Conservation (phyloP, 1,139 yeast species). For the Hyphopichia pseudoburtonii region DNA sequence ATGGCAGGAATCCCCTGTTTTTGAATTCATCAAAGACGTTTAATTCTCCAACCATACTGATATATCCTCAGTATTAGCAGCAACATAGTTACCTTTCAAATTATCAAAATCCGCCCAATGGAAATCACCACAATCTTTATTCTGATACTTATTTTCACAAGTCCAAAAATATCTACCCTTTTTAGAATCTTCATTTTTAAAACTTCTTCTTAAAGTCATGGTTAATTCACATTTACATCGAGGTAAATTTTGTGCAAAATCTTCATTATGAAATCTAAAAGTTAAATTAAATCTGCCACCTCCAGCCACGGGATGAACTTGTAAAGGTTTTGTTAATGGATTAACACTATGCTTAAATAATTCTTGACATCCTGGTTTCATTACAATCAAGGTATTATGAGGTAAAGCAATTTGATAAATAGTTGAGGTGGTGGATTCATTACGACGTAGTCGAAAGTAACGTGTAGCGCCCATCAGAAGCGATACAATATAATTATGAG, state of each 20-base stretch:
- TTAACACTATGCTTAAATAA: constrained; percentile 56
- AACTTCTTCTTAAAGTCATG: constrained; percentile 51
- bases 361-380: constrained; percentile 81
- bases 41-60: no score
- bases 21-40: constrained; percentile 25
- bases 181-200: constrained; percentile 35
- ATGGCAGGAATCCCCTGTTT: constrained; percentile 5
- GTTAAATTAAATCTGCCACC: constrained; percentile 60
- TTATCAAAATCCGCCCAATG: constrained; percentile 47
- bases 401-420: constrained; percentile 57
- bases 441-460: constrained; percentile 55
- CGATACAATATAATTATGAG: constrained; percentile 64
- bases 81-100: constrained; percentile 21
- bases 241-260: constrained; percentile 40
- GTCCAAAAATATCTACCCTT: constrained; percentile 57
- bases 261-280: constrained; percentile 51
- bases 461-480: constrained; percentile 67
- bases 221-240: constrained; percentile 47
- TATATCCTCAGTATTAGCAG: constrained; percentile 15
- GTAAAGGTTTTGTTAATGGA: constrained; percentile 26
- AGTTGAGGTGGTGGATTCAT: constrained; percentile 12
- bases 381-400: constrained; percentile 62
- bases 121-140: constrained; percentile 46
- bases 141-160: constrained; percentile 42
- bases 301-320: constrained; percentile 50